Conservation (phyloP, 345 rosid genomes). For the Dipteronia dyeriana region DNA sequence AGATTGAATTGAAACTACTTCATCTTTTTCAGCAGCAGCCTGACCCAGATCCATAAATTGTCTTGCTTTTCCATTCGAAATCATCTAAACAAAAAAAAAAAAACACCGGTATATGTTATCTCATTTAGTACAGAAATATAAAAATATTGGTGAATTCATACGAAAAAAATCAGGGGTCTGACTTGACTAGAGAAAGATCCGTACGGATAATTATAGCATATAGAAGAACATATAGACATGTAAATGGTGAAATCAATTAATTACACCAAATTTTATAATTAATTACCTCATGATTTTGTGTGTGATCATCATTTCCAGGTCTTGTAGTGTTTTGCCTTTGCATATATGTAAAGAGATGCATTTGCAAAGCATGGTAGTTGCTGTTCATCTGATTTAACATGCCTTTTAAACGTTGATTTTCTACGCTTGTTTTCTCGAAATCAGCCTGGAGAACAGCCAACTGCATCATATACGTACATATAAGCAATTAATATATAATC, state of each 20-base stretch:
- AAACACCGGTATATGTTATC: not conserved
- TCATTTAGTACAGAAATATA: not conserved
- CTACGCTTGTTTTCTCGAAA: conserved; percentile 43
- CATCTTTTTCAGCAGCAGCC: conserved; percentile 26
- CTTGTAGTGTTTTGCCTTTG: conserved; percentile 30
- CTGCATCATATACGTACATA: conserved; percentile 20
- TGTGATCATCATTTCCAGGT: conserved; percentile 3
- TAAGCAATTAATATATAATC: not conserved
- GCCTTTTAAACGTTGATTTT: conserved; percentile 48
- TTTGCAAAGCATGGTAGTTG: conserved; percentile 47
- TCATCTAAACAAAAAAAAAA: conserved; percentile 22
- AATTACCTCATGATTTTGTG: conserved; percentile 17
- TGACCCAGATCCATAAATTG: conserved; percentile 51
- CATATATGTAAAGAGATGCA: conserved; percentile 42
- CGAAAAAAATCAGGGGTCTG: too few relatives aligned
- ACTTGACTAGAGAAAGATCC: too few relatives aligned
- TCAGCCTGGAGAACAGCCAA: conserved; percentile 40
- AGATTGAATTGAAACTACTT: conserved; percentile 14
- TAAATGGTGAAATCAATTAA: not conserved
- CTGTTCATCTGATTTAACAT: conserved; percentile 45
- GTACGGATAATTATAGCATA: not conserved
- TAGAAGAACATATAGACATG: not conserved
- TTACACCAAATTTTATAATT: not conserved
- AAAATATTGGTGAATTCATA: too few relatives aligned
- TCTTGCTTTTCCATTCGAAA: conserved; percentile 30